Evolutionary conservation across 768 basidiomycete genomes (phyloP).

Genomic region (Boletus huronensis): DNA sequence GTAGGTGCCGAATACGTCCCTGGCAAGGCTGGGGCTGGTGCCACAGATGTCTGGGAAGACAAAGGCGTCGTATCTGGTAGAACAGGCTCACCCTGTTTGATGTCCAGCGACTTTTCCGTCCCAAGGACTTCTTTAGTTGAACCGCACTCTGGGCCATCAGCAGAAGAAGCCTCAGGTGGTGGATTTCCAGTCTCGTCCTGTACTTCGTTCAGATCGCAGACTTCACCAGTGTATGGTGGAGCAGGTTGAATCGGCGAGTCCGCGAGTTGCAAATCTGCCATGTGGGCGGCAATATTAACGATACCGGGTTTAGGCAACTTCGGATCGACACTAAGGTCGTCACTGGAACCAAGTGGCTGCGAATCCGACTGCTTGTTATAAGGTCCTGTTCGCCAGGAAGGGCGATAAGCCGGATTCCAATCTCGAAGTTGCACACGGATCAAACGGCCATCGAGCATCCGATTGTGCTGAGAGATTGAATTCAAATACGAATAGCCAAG

Average conservation of each 20-base stretch:
- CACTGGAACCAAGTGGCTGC: constrained; percentile 14
- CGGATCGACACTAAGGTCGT: constrained; percentile 12
- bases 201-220: constrained; percentile 19
- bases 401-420: constrained; percentile 53
- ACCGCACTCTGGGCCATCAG: constrained; percentile 1
- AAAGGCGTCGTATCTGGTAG: constrained; percentile 2
- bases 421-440: constrained; percentile 77
- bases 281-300: constrained; percentile 7
- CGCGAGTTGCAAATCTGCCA: constrained; percentile 11
- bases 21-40: constrained; percentile 13
- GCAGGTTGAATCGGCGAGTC: constrained; percentile 1
- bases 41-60: constrained; percentile 30
- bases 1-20: constrained; percentile 39
- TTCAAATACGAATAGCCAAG: constrained; percentile 1
- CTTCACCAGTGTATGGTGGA: constrained; percentile 3
- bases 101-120: constrained; percentile 20
- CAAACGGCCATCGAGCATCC: constrained; percentile 60
- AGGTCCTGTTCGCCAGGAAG: constrained; percentile 33
- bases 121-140: constrained; percentile 2
- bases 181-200: constrained; percentile 3
- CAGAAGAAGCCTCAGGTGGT: neutral
- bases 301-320: constrained; percentile 6
- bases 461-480: constrained; percentile 56
- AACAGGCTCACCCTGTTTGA: constrained; percentile 24
- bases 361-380: constrained; percentile 39